Evolutionary conservation across 2,329 filamentous ascomycete species (phyloP).

Genomic region (Cytospora chrysosperma): DNA sequence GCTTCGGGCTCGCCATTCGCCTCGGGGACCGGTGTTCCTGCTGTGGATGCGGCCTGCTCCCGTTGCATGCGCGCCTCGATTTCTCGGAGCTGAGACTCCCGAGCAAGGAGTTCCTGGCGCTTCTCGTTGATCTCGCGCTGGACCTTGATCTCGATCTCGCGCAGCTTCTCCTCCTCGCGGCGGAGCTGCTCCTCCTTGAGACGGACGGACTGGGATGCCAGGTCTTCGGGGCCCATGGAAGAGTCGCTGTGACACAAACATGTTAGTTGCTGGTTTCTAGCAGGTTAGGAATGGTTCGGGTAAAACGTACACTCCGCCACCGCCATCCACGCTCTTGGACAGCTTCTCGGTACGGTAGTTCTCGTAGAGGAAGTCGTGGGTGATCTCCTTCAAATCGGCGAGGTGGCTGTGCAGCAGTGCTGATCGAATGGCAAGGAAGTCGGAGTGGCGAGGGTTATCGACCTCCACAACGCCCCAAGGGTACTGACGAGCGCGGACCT

Average conservation of each 20-base stretch:
- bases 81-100: constrained; percentile 97
- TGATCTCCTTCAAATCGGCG: constrained; percentile 98
- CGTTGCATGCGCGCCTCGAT: constrained; percentile 97
- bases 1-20: constrained; percentile 56
- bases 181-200: constrained; percentile 99
- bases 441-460: constrained; percentile 97
- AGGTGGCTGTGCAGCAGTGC: constrained; percentile 96
- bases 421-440: constrained; percentile 96
- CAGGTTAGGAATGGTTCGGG: neutral
- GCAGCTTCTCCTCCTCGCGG: constrained; percentile 98
- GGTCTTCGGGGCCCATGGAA: constrained; percentile 96
- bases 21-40: constrained; percentile 42
- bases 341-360: constrained; percentile 99
- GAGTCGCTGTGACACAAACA: constrained; percentile 60
- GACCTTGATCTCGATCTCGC: constrained; percentile 99
- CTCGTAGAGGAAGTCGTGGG: constrained; percentile 99
- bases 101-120: constrained; percentile 94
- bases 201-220: constrained; percentile 94
- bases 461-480: constrained; percentile 99
- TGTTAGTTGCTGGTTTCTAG: constrained; percentile 32
- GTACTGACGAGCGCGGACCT: constrained; percentile 93
- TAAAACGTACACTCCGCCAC: constrained; percentile 77
- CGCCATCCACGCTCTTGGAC: constrained; percentile 96
- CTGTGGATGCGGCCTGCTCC: constrained; percentile 61
- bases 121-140: constrained; percentile 99